Base-by-base conservation (phyloP, 2,329 filamentous ascomycete species). In the Sporothrix protearum region DNA sequence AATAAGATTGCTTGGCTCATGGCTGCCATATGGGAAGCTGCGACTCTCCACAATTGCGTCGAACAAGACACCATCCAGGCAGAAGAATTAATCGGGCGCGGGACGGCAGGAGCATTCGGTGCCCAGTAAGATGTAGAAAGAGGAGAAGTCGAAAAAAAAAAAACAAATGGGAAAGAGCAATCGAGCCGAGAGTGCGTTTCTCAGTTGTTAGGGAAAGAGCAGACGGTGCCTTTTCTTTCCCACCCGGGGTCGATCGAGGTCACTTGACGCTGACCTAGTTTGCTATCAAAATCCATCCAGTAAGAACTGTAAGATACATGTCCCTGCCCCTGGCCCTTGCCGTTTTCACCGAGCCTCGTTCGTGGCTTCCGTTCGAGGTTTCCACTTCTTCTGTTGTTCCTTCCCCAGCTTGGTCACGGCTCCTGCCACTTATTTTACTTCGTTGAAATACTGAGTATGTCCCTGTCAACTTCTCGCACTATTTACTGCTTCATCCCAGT, bases 141-240 rank as follows among this genome's bases (percentile, higher is more conserved):
- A 25, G 1, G 12, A 47, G 5, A 45, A 28, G 42, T 47, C 14
- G 14, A 42, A 30, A 30, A 47, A 42, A 30, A 30, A 47, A 14
- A 30, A 47, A 30, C n/a, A 47, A n/a, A 36, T 16, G 7, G 28
- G 28, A 53, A 51, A 36, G 64, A n/a, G 6, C 28, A 36, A 36
- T 36, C 45, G 45, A 51, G 9, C 36, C 25, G 42, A 30, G 12
- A 33, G 63, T 28, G 42, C 19, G 19, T 14, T 19, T 47, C 19
- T 42, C 39, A 63, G n/a, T 66, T 49, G 42, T 66, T 66, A 25
- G 63, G 63, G 42, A 47, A 66, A 49, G 42, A 66, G 63, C 63
- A 8, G 25, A 4, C 39, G 8, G 61, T 47, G 22, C 22, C 10
- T 30, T 64, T 42, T 36, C 59, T 64, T 64, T 64, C 59, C 36